Conservation (phyloP, 108 stramenopile genomes). For the Fistulifera solaris region DNA sequence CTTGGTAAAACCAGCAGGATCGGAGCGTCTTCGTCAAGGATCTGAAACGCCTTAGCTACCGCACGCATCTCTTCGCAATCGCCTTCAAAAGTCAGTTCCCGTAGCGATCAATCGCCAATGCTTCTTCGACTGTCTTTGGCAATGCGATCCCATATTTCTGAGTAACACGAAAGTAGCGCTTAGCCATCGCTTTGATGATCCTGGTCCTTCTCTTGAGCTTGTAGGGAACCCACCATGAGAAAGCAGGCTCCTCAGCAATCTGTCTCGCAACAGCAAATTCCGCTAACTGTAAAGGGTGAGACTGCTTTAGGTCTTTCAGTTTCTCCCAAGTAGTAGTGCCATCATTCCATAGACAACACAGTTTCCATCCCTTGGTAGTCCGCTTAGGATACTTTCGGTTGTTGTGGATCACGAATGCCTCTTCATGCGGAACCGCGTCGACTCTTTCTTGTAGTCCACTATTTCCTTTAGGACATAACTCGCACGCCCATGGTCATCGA, state of each 20-base stretch:
- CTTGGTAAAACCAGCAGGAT: slow-evolving; percentile 1
- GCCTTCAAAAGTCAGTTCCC: slow-evolving; percentile 35
- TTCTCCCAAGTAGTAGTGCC: slow-evolving; percentile 15
- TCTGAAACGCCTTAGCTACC: slow-evolving; percentile 25
- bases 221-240: slow-evolving; percentile 27
- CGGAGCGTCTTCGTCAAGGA: slow-evolving; percentile 13
- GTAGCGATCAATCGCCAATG: slow-evolving; percentile 33
- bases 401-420: not conserved
- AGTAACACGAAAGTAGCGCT: not conserved
- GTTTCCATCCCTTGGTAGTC: slow-evolving; percentile 28
- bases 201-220: slow-evolving; percentile 12
- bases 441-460: slow-evolving; percentile 17
- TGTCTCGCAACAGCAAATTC: slow-evolving; percentile 24
- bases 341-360: slow-evolving; percentile 20
- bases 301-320: slow-evolving; percentile 18
- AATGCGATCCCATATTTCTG: slow-evolving; percentile 16
- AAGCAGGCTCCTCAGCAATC: slow-evolving; percentile 12
- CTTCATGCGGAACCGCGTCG: slow-evolving; percentile 1
- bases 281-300: slow-evolving; percentile 21
- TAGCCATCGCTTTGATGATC: slow-evolving; percentile 11
- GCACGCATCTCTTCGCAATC: slow-evolving; percentile 44
- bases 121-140: slow-evolving; percentile 24
- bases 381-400: not conserved
- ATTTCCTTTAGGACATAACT: slow-evolving; percentile 14
- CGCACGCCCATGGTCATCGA: slow-evolving; percentile 19